Evolutionary conservation across 371 early-diverging fungal genomes (phyloP), one percentile per base, ranked within the genome.

Genomic region (Mortierella sp.): DNA sequence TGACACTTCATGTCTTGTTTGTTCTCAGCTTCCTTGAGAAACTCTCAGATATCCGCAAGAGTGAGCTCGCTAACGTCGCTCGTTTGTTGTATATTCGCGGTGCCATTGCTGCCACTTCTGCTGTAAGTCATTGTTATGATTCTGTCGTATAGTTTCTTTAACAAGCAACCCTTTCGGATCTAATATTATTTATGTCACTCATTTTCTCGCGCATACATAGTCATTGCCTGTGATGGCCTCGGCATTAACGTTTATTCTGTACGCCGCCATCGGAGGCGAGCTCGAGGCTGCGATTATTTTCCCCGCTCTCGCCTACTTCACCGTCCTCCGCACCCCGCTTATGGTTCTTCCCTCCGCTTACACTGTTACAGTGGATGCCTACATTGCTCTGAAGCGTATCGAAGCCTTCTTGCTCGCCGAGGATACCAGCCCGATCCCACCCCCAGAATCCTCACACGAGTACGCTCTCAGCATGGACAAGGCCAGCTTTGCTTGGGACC

Each of bases 331-430:
- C 4, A 89, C 92, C n/a, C 96, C 96, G 9, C 86, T 96, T 73
- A 93, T 94, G 90, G 90, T 95, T 77, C 78, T 95, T 10, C 96
- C 96, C 3, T 86, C 89, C 8, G 81, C 92, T 6, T 88, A 96
- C 19, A 88, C 92, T 24, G 83, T 84, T 37, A 83, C 89, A 53
- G 92, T 91, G 46, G 96, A 96, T 71, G 91, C 94, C 69, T 86
- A 85, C 16, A 93, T 96, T 13, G 93, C 94, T 6, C 46, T 95
- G 46, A 80, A 78, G 10, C 90, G 96, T 48, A 91, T 96, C 37
- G 76, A 90, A 40, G 88, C 88, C 8, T 88, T 95, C 8, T 80
- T 96, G 24, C 82, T 92, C 9, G 93, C 94, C 10, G 90, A 92
- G n/a, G 96, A 96, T 79, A 78, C 95, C 8, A 80, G 87, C 21